A percentile compares a stretch with the other conserved stretches of the same genome.
phyloP scores from a whole-genome alignment of 768 basidiomycete species.

The Suillus tomentosus region DNA sequence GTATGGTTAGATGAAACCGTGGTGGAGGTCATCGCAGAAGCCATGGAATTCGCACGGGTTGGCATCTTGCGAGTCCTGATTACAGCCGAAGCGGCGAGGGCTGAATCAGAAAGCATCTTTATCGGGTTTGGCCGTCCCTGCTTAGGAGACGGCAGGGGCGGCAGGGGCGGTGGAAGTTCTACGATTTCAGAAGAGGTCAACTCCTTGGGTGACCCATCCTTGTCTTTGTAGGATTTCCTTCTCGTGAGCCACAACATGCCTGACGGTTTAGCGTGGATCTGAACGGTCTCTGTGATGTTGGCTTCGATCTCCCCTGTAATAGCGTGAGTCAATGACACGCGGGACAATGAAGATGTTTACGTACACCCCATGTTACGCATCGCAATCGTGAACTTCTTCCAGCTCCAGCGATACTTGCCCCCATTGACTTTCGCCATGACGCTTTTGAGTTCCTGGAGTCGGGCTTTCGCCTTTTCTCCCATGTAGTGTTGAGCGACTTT shows the following conservation, averaged over 20 bases:
- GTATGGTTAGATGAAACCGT: slow-evolving; percentile 8
- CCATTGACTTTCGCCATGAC: slow-evolving; percentile 76
- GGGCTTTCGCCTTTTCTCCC: slow-evolving; percentile 65
- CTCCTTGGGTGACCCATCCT: slow-evolving; percentile 33
- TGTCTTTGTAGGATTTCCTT: slow-evolving; percentile 45
- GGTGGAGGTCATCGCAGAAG: slow-evolving; percentile 23
- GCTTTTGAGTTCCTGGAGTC: slow-evolving; percentile 68
- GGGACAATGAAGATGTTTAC: slow-evolving; percentile 30
- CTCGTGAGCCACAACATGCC: slow-evolving; percentile 57
- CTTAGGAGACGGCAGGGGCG: slow-evolving; percentile 30
- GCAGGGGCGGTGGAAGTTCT: slow-evolving; percentile 9
- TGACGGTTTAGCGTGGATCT: slow-evolving; percentile 50
- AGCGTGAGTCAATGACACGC: background rate
- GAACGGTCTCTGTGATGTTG: slow-evolving; percentile 59
- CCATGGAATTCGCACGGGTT: slow-evolving; percentile 34
- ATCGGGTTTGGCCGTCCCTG: slow-evolving; percentile 36
- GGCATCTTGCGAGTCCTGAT: slow-evolving; percentile 31
- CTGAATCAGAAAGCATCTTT: slow-evolving; percentile 36
- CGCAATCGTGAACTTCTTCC: slow-evolving; percentile 80
- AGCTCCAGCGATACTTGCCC: slow-evolving; percentile 78
- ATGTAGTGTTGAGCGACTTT: slow-evolving; percentile 79
- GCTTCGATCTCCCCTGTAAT: slow-evolving; percentile 67
- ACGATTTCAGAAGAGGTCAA: slow-evolving; percentile 31
- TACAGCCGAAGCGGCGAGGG: slow-evolving; percentile 31
- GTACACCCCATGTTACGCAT: slow-evolving; percentile 82